Percentiles rank a stretch among this genome's conserved stretches.
Conservation (phyloP, 2,329 filamentous ascomycete genomes). For the Fusarium secorum region DNA sequence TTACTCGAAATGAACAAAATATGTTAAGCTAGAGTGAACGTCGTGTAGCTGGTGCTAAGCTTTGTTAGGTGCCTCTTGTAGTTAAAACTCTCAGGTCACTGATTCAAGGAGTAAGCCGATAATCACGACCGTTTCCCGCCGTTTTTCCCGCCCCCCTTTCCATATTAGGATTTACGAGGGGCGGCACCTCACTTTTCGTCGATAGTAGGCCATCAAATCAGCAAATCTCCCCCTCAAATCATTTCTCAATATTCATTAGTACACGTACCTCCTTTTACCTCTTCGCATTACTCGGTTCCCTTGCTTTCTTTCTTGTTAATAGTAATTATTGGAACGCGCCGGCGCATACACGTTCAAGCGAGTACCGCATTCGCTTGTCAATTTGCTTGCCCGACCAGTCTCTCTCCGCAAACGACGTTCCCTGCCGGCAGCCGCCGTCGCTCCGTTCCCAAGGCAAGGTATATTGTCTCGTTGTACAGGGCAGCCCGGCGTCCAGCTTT, state of each 20-base stretch:
- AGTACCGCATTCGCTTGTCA: conserved; percentile 9
- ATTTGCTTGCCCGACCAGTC: conserved; percentile 21
- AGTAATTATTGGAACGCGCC: conserved; percentile 5
- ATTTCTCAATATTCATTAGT: conserved; percentile 12
- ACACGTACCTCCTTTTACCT: conserved; percentile 18
- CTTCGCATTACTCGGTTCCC: conserved; percentile 1
- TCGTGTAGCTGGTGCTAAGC: not conserved
- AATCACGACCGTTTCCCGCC: conserved; percentile 22
- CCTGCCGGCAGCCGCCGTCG: conserved; percentile 5
- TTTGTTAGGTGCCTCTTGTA: not conserved
- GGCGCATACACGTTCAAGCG: conserved; percentile 11
- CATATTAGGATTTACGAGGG: conserved; percentile 18
- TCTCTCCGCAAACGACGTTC: conserved; percentile 28
- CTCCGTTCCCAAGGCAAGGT: conserved; percentile 19
- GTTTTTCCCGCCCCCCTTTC: conserved; percentile 32
- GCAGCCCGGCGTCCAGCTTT: conserved; percentile 21
- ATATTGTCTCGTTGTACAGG: conserved; percentile 22
- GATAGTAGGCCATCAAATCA: conserved; percentile 25
- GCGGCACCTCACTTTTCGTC: conserved; percentile 20
- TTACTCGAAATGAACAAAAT: not conserved
- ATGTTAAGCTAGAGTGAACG: not conserved
- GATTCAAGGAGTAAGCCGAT: conserved; percentile 22
- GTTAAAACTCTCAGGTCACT: conserved; percentile 3
- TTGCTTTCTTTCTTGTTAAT: conserved; percentile 12
- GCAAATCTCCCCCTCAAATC: conserved; percentile 29